Conservation (phyloP, 768 basidiomycete species). For the Boletus barrowsii region DNA sequence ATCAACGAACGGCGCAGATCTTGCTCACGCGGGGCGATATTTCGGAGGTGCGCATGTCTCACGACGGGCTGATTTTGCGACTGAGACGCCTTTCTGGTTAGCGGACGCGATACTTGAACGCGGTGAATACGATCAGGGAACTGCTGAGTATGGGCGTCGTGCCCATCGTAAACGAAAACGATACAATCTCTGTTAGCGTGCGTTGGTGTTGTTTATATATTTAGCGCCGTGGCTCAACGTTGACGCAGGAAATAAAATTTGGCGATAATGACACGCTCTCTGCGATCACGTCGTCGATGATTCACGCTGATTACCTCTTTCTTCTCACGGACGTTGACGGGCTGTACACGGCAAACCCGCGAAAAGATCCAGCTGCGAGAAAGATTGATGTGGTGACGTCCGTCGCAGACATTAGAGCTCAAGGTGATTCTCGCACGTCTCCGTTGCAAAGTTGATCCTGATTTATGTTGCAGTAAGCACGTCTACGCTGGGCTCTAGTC, state of each 20-base stretch:
- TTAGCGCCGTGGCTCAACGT: neutral
- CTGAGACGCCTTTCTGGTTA: slow-evolving; percentile 32
- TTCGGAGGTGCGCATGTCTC: slow-evolving; percentile 67
- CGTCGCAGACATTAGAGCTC: slow-evolving; percentile 70
- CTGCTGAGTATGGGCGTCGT: slow-evolving; percentile 91
- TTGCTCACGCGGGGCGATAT: slow-evolving; percentile 94
- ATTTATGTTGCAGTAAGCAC: slow-evolving; percentile 67
- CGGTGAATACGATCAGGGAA: slow-evolving; percentile 92
- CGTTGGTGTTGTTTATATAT: slow-evolving; percentile 30
- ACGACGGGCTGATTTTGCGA: neutral
- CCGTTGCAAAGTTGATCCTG: neutral
- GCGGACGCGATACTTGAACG: slow-evolving; percentile 95
- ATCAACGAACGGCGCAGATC: slow-evolving; percentile 94
- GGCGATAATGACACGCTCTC: slow-evolving; percentile 99
- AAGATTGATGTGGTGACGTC: slow-evolving; percentile 82
- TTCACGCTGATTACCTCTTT: slow-evolving; percentile 96
- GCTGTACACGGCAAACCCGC: slow-evolving; percentile 91
- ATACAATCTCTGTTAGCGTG: slow-evolving; percentile 96
- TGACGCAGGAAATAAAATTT: slow-evolving; percentile 94
- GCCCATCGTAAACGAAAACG: slow-evolving; percentile 99
- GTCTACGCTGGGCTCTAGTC: slow-evolving; percentile 83
- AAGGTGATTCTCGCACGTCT: slow-evolving; percentile 51
- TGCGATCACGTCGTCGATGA: slow-evolving; percentile 95
- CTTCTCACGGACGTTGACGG: slow-evolving; percentile 96
- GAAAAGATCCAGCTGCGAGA: slow-evolving; percentile 80